Evolutionary conservation across 306 rosid species (phyloP).

Genomic region (Vicia villosa): DNA sequence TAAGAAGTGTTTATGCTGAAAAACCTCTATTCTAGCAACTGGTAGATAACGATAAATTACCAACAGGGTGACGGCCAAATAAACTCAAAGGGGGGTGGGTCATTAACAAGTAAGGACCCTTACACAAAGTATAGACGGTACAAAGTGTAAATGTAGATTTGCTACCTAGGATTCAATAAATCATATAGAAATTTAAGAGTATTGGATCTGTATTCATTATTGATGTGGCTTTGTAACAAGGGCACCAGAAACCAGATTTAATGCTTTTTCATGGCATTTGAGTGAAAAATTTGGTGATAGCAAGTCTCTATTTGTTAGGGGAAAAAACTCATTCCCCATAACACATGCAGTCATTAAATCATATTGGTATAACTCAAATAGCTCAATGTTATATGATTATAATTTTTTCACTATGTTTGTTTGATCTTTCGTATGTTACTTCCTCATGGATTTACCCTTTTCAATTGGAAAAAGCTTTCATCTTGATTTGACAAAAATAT

Average conservation of each 20-base stretch:
- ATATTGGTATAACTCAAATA: slow-evolving; percentile 10
- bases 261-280: slow-evolving; percentile 13
- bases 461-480: neutral
- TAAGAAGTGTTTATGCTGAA: slow-evolving; percentile 21
- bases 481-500: slow-evolving; percentile 15
- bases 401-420: neutral
- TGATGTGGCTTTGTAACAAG: neutral
- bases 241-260: slow-evolving; percentile 2
- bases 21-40: neutral
- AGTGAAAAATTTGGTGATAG: slow-evolving; percentile 25
- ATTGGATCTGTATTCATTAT: neutral
- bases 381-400: neutral
- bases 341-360: slow-evolving; percentile 4
- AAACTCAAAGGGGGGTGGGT: slow-evolving; percentile 15
- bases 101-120: neutral
- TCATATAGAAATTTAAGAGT: slow-evolving; percentile 13
- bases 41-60: slow-evolving; percentile 24
- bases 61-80: neutral
- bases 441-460: slow-evolving; percentile 10
- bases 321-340: neutral
- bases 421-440: slow-evolving; percentile 14
- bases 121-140: slow-evolving; percentile 6
- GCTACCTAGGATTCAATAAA: slow-evolving; percentile 9
- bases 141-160: slow-evolving; percentile 17
- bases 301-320: slow-evolving; percentile 4